phyloP scores from a whole-genome alignment of 2,329 filamentous ascomycete species.

The Alternaria panax region DNA sequence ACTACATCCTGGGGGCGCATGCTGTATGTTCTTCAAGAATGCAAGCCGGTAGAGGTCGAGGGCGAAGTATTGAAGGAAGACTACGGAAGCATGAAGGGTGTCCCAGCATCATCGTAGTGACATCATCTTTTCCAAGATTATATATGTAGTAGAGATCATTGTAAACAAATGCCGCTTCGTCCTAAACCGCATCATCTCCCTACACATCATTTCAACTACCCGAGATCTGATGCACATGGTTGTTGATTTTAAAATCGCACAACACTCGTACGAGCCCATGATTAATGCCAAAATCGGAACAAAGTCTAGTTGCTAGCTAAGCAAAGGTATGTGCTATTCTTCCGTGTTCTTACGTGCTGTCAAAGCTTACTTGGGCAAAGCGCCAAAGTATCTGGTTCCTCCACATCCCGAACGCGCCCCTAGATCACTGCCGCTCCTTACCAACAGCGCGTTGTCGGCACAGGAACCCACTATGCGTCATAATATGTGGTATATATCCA shows the following conservation, averaged over 20 bases:
- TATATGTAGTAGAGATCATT: neutral
- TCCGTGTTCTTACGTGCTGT: neutral
- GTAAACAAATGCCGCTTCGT: neutral
- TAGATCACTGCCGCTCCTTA: slow-evolving; percentile 10
- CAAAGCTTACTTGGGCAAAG: neutral
- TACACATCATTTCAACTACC: neutral
- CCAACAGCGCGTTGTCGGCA: slow-evolving; percentile 11
- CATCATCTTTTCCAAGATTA: neutral
- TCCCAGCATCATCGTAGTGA: slow-evolving; percentile 35
- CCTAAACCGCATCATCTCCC: neutral
- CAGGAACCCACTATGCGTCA: slow-evolving; percentile 17
- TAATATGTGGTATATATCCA: slow-evolving; percentile 26
- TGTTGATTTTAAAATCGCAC: neutral
- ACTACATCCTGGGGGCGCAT: slow-evolving; percentile 39
- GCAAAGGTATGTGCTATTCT: no score
- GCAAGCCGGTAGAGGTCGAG: slow-evolving; percentile 33
- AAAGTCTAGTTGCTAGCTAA: no score
- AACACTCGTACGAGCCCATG: neutral
- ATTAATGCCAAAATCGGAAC: neutral
- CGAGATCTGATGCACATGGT: neutral
- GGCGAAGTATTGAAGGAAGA: slow-evolving; percentile 40
- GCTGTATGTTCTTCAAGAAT: slow-evolving; percentile 43
- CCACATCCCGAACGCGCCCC: slow-evolving; percentile 32
- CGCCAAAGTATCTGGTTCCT: slow-evolving; percentile 4
- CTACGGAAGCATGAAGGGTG: slow-evolving; percentile 41